phyloP scores from a whole-genome alignment of 257 asterid genomes.

The Eucommia ulmoides region DNA sequence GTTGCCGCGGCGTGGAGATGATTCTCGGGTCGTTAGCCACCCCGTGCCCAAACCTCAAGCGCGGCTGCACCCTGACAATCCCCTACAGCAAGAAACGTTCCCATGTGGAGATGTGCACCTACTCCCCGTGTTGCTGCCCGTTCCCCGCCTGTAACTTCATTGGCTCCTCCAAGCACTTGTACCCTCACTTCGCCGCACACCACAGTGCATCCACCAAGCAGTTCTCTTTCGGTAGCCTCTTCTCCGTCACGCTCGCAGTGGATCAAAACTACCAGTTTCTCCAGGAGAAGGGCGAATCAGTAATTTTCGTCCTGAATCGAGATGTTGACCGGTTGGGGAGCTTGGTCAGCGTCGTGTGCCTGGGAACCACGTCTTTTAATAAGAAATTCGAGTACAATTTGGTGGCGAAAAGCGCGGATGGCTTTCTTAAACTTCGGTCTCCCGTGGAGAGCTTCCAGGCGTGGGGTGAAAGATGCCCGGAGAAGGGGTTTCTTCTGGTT shows the following conservation, averaged over 20 bases:
- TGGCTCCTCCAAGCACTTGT: slow-evolving; percentile 24
- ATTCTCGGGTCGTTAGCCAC: slow-evolving; percentile 43
- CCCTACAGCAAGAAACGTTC: slow-evolving; percentile 25
- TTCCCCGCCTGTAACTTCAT: slow-evolving; percentile 19
- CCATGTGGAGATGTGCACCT: slow-evolving; percentile 43
- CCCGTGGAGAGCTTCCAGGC: slow-evolving; percentile 20
- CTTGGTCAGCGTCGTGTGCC: slow-evolving; percentile 24
- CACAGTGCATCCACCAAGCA: slow-evolving; percentile 18
- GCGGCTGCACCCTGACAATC: slow-evolving; percentile 44
- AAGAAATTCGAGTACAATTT: slow-evolving; percentile 25
- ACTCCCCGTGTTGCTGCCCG: slow-evolving; percentile 54
- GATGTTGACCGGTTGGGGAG: slow-evolving; percentile 24
- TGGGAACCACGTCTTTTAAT: slow-evolving; percentile 28
- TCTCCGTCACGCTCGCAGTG: slow-evolving; percentile 19
- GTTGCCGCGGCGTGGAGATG: slow-evolving; percentile 66
- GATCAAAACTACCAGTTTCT: slow-evolving; percentile 23
- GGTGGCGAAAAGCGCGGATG: slow-evolving; percentile 25
- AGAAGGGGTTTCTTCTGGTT: slow-evolving; percentile 30
- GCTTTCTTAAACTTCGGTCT: slow-evolving; percentile 25
- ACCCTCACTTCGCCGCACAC: slow-evolving; percentile 23
- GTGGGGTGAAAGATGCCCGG: slow-evolving; percentile 18
- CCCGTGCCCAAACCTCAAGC: slow-evolving; percentile 27
- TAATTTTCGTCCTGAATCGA: slow-evolving; percentile 38
- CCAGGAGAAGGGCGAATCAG: slow-evolving; percentile 17
- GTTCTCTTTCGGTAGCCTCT: slow-evolving; percentile 14